Evolutionary conservation across 2,329 filamentous ascomycete genomes (phyloP).

Genomic region (Arachnomyces sp.): DNA sequence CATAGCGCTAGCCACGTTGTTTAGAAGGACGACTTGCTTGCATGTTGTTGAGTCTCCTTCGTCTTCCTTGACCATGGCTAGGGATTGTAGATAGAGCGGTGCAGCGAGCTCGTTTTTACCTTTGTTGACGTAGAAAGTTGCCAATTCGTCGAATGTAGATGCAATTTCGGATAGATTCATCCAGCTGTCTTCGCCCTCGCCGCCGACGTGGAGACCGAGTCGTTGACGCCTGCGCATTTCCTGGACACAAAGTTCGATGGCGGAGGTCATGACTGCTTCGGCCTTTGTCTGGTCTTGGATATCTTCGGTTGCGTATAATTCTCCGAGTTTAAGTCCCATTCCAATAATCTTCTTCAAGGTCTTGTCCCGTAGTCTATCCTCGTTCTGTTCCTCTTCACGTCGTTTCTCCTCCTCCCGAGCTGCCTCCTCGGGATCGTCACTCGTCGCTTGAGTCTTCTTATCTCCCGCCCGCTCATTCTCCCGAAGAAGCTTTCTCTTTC

Average conservation of each 20-base stretch:
- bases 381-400: constrained; percentile 17
- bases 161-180: constrained; percentile 33
- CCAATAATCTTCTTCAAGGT: constrained; percentile 58
- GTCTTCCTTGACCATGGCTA: constrained; percentile 55
- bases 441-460: constrained; percentile 7
- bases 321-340: constrained; percentile 74
- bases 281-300: constrained; percentile 66
- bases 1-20: constrained; percentile 52
- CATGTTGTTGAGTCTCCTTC: constrained; percentile 49
- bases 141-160: constrained; percentile 52
- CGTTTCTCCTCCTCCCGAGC: constrained; percentile 11
- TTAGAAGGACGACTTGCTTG: constrained; percentile 64
- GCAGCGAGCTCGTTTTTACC: constrained; percentile 73
- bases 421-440: constrained; percentile 14
- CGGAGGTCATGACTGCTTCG: constrained; percentile 68
- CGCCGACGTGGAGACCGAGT: constrained; percentile 59
- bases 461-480: constrained; percentile 10
- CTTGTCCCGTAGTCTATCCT: constrained; percentile 46
- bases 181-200: constrained; percentile 35
- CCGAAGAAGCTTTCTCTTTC: constrained; percentile 15
- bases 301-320: constrained; percentile 70
- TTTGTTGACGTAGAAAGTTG: constrained; percentile 64
- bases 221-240: constrained; percentile 63
- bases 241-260: constrained; percentile 68
- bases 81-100: constrained; percentile 77